phyloP scores from a whole-genome alignment of 2,329 filamentous ascomycete species.

The Microdochium paspali region DNA sequence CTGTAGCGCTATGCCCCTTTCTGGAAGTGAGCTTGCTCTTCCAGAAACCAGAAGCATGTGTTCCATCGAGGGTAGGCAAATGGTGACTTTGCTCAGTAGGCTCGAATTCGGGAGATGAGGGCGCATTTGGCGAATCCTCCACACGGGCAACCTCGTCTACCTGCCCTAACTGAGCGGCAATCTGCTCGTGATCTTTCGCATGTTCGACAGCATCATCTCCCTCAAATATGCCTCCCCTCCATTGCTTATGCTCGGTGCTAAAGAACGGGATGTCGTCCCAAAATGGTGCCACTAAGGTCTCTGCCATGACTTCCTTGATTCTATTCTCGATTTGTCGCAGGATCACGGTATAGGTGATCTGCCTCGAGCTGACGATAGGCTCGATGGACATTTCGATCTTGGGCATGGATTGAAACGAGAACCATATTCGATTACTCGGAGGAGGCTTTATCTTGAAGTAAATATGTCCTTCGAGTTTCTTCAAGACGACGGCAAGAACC shows the following conservation, averaged over 20 bases:
- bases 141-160: conserved; percentile 35
- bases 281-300: conserved; percentile 84
- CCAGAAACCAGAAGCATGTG: conserved; percentile 33
- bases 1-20: background rate
- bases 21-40: conserved; percentile 20
- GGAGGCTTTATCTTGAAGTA: conserved; percentile 86
- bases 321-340: conserved; percentile 88
- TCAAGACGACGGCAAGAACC: conserved; percentile 75
- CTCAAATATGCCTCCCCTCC: conserved; percentile 77
- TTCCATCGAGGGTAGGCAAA: conserved; percentile 31
- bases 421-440: conserved; percentile 93
- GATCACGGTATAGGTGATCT: conserved; percentile 91
- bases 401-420: conserved; percentile 88
- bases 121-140: conserved; percentile 27
- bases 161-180: conserved; percentile 33
- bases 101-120: conserved; percentile 24
- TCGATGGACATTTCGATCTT: conserved; percentile 92
- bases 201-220: conserved; percentile 38
- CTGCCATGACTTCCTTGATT: conserved; percentile 87
- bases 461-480: conserved; percentile 75
- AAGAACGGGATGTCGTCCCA: conserved; percentile 96
- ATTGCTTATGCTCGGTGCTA: conserved; percentile 65
- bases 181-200: conserved; percentile 24
- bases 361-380: conserved; percentile 87
- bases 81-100: conserved; percentile 48